Evolutionary conservation across 176 grass and related monocot species (phyloP).

Genomic region (Elaeis guineensis): DNA sequence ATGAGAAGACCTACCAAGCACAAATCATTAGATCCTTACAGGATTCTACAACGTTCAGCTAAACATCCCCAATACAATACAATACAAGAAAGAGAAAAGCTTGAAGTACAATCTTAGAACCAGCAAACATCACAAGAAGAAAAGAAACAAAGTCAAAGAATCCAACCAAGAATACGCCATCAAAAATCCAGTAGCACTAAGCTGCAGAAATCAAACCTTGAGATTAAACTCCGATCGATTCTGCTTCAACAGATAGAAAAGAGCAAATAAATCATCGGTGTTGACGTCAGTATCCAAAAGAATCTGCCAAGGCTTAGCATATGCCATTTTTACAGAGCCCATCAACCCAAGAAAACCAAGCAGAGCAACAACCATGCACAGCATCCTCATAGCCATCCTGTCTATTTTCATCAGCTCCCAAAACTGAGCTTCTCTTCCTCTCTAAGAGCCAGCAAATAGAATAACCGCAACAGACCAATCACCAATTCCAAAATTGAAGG

Average conservation of each 20-base stretch:
- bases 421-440: not conserved
- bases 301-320: slow-evolving; percentile 29
- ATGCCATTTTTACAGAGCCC: not conserved
- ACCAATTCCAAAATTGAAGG: no score
- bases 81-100: no score
- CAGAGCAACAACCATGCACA: not conserved
- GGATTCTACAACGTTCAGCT: no score
- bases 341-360: not conserved
- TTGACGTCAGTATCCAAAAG: slow-evolving; percentile 68
- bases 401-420: no score
- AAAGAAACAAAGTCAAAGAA: not conserved
- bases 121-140: no score
- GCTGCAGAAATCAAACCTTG: slow-evolving; percentile 38
- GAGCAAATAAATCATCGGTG: slow-evolving; percentile 66
- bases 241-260: slow-evolving; percentile 88
- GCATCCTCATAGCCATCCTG: not conserved
- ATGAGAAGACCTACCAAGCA: no score
- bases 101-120: no score
- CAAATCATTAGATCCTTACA: no score
- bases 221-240: slow-evolving; percentile 64
- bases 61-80: no score
- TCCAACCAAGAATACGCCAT: not conserved
- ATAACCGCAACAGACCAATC: no score
- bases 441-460: no score
- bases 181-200: no score